Percentiles rank a stretch among this genome's conserved stretches.
phyloP scores from a whole-genome alignment of 2,329 filamentous ascomycete species.

The Colletotrichum magnum region DNA sequence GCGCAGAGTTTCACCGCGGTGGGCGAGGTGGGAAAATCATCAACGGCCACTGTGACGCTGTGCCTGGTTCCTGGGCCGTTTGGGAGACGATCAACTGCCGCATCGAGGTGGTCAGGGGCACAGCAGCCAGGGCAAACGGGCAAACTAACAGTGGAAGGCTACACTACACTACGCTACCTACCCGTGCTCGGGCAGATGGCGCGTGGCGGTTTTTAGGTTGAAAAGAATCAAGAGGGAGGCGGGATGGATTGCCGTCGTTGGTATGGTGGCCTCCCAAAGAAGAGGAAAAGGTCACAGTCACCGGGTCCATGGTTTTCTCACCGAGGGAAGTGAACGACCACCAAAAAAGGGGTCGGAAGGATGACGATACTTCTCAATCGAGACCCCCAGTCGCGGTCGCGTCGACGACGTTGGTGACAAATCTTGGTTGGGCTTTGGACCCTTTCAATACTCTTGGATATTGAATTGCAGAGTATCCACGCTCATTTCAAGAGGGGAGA shows the following conservation, averaged over 20 bases:
- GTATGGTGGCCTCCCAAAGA: too few species aligned
- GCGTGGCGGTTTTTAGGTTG: slow-evolving; percentile 21
- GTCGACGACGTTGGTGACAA: not conserved
- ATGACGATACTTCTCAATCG: slow-evolving; percentile 10
- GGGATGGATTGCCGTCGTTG: not conserved
- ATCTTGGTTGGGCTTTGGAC: not conserved
- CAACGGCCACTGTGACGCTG: slow-evolving; percentile 12
- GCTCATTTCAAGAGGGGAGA: slow-evolving; percentile 30
- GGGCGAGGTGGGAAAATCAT: slow-evolving; percentile 11
- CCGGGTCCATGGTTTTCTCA: too few species aligned
- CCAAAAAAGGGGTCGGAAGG: not conserved
- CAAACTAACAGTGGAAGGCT: not conserved
- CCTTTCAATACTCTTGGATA: slow-evolving; percentile 3
- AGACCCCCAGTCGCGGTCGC: slow-evolving; percentile 6
- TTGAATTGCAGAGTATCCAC: slow-evolving; percentile 27
- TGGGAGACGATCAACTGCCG: slow-evolving; percentile 33
- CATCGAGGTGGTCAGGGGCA: slow-evolving; percentile 1
- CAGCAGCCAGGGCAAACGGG: slow-evolving; percentile 6
- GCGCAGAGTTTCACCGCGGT: slow-evolving; percentile 18
- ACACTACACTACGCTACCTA: too few species aligned
- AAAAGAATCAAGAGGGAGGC: slow-evolving; percentile 26
- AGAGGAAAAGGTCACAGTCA: too few species aligned
- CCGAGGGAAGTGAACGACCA: not conserved
- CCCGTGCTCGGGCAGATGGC: not conserved
- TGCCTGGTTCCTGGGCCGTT: slow-evolving; percentile 23